Evolutionary conservation across 306 rosid genomes (phyloP).

Genomic region (Pterocarpus macrocarpus): DNA sequence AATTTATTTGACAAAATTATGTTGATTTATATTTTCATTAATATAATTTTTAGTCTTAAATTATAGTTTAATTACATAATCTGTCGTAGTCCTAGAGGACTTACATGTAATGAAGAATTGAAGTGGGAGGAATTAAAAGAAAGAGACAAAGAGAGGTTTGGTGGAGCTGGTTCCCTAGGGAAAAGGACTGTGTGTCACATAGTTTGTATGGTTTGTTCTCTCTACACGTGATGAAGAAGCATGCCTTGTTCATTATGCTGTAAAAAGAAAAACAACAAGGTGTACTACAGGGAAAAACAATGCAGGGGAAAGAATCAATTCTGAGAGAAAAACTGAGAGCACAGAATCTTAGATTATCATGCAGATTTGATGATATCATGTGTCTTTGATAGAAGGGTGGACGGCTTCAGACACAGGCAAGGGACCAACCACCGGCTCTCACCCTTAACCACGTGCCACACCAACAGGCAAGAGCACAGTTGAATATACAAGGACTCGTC

Average conservation of each 20-base stretch:
- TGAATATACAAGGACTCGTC: background rate
- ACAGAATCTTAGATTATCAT: constrained; percentile 18
- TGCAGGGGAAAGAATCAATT: constrained; percentile 15
- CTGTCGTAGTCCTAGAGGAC: background rate
- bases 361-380: constrained; percentile 14
- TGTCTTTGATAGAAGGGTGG: background rate
- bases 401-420: background rate
- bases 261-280: too few relatives aligned
- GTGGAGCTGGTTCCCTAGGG: constrained; percentile 10
- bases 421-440: constrained; percentile 9
- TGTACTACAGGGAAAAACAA: background rate
- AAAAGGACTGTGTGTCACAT: constrained; percentile 9
- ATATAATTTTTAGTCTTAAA: too few relatives aligned
- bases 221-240: constrained; percentile 18
- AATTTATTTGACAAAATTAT: too few relatives aligned
- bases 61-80: too few relatives aligned
- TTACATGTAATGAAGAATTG: background rate
- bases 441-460: constrained; percentile 15
- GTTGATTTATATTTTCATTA: too few relatives aligned
- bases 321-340: constrained; percentile 24
- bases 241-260: background rate
- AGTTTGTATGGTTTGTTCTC: background rate
- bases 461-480: background rate
- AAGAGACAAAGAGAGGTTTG: background rate
- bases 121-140: background rate